Evolutionary conservation across 331 rosid genomes (phyloP).

Genomic region (Quercus tomentella): DNA sequence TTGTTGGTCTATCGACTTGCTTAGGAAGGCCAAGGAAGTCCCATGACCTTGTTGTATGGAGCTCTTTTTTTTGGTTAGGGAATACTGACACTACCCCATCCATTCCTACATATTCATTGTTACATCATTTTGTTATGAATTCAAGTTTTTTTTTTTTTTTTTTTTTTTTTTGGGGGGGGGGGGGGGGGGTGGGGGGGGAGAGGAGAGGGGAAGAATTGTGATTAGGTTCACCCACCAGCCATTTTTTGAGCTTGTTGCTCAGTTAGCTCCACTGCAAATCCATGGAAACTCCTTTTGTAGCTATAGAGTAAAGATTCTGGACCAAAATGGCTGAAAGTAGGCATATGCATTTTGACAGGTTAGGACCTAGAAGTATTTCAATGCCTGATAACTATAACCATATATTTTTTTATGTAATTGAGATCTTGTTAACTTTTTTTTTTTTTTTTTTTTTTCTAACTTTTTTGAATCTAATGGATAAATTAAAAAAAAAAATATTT

Average conservation of each 20-base stretch:
- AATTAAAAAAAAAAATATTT: no score
- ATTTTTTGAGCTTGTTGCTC: constrained; percentile 31
- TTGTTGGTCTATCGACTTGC: neutral
- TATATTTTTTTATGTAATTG: no score
- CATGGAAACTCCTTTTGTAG: constrained; percentile 39
- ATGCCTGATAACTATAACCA: neutral
- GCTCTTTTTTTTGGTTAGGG: constrained; percentile 9
- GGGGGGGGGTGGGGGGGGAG: no score
- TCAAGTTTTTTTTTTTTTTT: no score
- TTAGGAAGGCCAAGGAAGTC: constrained; percentile 24
- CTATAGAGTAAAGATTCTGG: constrained; percentile 32
- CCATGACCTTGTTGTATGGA: constrained; percentile 43
- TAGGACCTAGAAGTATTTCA: neutral
- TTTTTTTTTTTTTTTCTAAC: no score
- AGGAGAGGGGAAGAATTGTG: no score
- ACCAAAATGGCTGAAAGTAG: constrained; percentile 8
- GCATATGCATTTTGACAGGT: neutral
- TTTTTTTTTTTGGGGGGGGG: no score
- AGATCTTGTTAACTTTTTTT: no score
- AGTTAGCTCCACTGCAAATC: constrained; percentile 36
- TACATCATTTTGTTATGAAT: no score
- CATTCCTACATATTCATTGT: neutral
- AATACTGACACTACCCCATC: constrained; percentile 44
- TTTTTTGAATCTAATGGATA: no score
- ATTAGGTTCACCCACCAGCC: constrained; percentile 4